These are phyloP conservation scores for Moesziomyces antarcticus DNA, from an alignment of 1,284 basidiomycete species.

Conservation along the genomic window DNA sequence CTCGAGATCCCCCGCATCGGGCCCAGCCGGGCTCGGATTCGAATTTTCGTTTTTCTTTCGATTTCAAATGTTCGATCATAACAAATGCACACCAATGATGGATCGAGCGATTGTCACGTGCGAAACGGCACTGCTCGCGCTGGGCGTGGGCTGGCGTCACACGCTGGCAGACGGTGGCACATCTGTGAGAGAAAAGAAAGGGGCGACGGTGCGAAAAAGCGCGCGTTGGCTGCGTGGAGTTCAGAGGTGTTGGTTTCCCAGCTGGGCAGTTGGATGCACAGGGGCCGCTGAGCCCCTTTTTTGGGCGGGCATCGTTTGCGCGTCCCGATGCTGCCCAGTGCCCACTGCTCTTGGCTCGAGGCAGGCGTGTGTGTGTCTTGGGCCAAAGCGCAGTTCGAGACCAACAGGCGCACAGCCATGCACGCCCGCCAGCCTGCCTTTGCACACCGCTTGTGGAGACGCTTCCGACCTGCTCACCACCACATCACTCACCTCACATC, in stretches of 20 bases:
- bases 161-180: no score
- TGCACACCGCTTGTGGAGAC: no score
- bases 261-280: neutral
- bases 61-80: neutral
- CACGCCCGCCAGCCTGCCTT: no score
- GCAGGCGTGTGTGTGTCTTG: neutral
- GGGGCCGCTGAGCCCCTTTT: conserved; percentile 12
- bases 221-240: neutral
- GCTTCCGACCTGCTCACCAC: no score
- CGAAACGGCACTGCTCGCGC: no score
- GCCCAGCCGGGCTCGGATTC: conserved; percentile 13
- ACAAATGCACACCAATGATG: no score
- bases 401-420: no score
- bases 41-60: neutral
- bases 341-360: neutral
- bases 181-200: neutral
- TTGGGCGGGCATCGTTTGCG: neutral
- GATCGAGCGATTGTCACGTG: conserved; percentile 22
- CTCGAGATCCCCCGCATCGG: conserved; percentile 13
- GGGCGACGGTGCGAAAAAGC: conserved; percentile 1
- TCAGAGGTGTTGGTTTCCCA: conserved; percentile 14
- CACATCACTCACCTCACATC: no score
- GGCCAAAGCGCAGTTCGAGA: conserved; percentile 1
- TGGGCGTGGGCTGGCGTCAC: no score
- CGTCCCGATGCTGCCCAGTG: no score